Evolutionary conservation across 805 yeast genomes (phyloP).

Genomic region (Metschnikowia reukaufii): DNA sequence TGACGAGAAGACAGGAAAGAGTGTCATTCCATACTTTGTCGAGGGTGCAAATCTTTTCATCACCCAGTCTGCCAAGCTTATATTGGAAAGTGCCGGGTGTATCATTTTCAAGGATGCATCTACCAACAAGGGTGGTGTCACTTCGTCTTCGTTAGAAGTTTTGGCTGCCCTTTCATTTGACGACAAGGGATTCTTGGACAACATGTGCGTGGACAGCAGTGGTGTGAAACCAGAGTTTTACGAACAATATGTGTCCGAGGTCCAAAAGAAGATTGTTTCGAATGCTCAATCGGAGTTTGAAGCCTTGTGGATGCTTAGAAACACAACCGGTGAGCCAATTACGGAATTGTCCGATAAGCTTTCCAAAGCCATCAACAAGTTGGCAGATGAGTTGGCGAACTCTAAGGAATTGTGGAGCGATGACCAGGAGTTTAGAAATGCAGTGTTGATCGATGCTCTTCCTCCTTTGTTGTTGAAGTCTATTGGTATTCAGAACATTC

Average conservation of each 20-base stretch:
- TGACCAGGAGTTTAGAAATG: constrained; percentile 73
- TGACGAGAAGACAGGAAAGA: constrained; percentile 71
- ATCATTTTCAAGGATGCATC: constrained; percentile 92
- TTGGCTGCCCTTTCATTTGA: constrained; percentile 90
- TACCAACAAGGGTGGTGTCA: constrained; percentile 97
- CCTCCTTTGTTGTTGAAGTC: constrained; percentile 71
- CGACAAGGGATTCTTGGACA: constrained; percentile 73
- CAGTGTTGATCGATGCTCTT: constrained; percentile 71
- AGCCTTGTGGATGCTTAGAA: constrained; percentile 77
- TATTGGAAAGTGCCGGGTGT: constrained; percentile 83
- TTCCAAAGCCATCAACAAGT: constrained; percentile 77
- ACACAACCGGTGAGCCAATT: constrained; percentile 60
- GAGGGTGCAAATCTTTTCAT: constrained; percentile 97
- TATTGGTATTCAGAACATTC: constrained; percentile 64
- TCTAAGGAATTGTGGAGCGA: constrained; percentile 83
- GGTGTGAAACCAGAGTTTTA: constrained; percentile 69
- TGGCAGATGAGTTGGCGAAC: constrained; percentile 80
- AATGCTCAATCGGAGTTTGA: constrained; percentile 87
- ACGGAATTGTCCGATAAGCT: constrained; percentile 77
- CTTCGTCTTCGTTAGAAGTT: constrained; percentile 94
- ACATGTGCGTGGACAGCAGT: constrained; percentile 71
- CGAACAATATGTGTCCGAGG: constrained; percentile 78
- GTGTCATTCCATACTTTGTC: constrained; percentile 81
- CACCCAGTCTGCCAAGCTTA: constrained; percentile 89
- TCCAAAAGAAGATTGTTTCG: constrained; percentile 67